Base-by-base conservation (phyloP, 306 rosid genomes). In the Quercus ilex region DNA sequence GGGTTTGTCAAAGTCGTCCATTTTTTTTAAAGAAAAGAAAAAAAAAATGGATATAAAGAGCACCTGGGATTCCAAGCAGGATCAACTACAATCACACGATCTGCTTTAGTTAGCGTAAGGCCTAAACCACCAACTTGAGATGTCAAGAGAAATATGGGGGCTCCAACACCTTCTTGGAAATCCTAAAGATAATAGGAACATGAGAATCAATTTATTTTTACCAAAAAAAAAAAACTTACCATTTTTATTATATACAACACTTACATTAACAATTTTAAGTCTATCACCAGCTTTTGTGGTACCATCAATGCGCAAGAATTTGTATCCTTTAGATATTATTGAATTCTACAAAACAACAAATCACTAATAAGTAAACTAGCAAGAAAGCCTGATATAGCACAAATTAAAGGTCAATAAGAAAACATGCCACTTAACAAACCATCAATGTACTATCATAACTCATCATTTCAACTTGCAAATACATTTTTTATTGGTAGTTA, bases 51-150 rank as follows among this genome's bases (percentile, higher is more conserved):
- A 25, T 38, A 35, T 78, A 38, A 78, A 77, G 6, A 74, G 51
- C 52, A 95, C 99, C 99, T 95, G 14, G 99, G 99, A 84, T 95
- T 95, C 98, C 99, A 95, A 81, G 99, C 98, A 84, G 99, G 99
- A 86, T 95, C 98, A 73, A 90, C 99, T 46, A 95, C 98, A 84
- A 95, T 95, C 74, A 95, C 99, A 77, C 99, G 97, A 82, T 92
- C 98, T 78, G 99, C 99, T 87, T 87, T 89, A 65, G 99, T 92
- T 73, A 95, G 99, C 7, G 98, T 95, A 28, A 92, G 90, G 83
- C 99, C 99, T 80, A 95, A 86, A 83, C 99, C 99, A 78, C 98
- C 99, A 81, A 95, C 99, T 86, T 92, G 99, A 85, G 99, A 92
- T 71, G 98, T 95, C 91, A 92, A 82, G 60, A 95, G 93, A 87